Evolutionary conservation across 805 yeast genomes (phyloP).

Genomic region (Starmerella floris): DNA sequence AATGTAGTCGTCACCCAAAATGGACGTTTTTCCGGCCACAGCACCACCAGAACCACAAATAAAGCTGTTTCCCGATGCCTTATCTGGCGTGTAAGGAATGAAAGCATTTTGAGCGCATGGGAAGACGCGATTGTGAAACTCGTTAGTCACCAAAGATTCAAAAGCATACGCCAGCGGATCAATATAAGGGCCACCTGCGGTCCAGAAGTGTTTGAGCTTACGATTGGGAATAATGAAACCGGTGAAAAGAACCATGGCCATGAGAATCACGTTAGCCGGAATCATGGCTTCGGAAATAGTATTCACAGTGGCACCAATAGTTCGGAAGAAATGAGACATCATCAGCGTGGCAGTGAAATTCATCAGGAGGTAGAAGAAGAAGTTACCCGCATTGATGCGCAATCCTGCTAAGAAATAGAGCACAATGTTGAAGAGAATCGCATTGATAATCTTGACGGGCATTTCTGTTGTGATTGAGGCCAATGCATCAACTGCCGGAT

Average conservation of each 20-base stretch:
- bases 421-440: constrained; percentile 36
- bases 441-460: constrained; percentile 43
- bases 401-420: constrained; percentile 46
- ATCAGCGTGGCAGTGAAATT: constrained; percentile 34
- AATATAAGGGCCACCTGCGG: constrained; percentile 48
- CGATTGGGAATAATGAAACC: constrained; percentile 48
- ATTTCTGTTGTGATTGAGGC: constrained; percentile 48
- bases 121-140: constrained; percentile 46
- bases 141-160: constrained; percentile 53
- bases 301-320: constrained; percentile 40
- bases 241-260: constrained; percentile 44
- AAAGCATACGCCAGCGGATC: constrained; percentile 47
- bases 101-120: constrained; percentile 35
- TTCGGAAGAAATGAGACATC: constrained; percentile 41
- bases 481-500: constrained; percentile 61
- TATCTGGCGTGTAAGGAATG: constrained; percentile 35
- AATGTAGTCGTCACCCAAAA: constrained; percentile 50
- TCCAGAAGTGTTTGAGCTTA: constrained; percentile 52
- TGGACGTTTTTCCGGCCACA: constrained; percentile 37
- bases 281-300: constrained; percentile 46
- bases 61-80: constrained; percentile 40
- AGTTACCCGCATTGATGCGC: constrained; percentile 38
- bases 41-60: constrained; percentile 56
- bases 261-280: constrained; percentile 41
- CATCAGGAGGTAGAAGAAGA: constrained; percentile 40